A percentile compares a stretch with the other conserved stretches of the same genome.
Conservation (phyloP, 495 filamentous ascomycete species). For the Penicillium parvum region DNA sequence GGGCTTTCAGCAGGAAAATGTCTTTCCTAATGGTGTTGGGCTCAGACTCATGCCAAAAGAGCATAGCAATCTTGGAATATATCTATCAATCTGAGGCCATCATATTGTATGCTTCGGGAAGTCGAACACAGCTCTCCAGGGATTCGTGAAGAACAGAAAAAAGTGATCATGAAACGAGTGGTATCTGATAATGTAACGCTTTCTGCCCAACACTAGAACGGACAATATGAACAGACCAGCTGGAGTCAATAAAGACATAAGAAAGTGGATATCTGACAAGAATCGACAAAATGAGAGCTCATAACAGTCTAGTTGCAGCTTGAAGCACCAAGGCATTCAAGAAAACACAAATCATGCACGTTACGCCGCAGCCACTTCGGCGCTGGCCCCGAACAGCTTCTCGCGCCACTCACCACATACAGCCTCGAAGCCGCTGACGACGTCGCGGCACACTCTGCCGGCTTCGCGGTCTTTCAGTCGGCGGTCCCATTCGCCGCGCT, state of each 20-base stretch:
- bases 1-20: too few species aligned
- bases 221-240: slow-evolving; percentile 13
- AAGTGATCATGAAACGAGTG: not conserved
- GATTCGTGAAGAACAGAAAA: not conserved
- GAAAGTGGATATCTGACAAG: slow-evolving; percentile 26
- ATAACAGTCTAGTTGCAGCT: slow-evolving; percentile 16
- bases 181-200: slow-evolving; percentile 8
- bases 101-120: too few species aligned
- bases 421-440: slow-evolving; percentile 87
- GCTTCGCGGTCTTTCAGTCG: slow-evolving; percentile 71
- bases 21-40: too few species aligned
- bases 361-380: slow-evolving; percentile 37
- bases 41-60: too few species aligned
- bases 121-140: too few species aligned
- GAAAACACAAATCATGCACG: slow-evolving; percentile 3
- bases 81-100: too few species aligned
- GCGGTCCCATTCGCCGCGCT: slow-evolving; percentile 74
- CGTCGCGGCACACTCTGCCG: slow-evolving; percentile 71
- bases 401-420: slow-evolving; percentile 66
- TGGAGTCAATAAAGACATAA: slow-evolving; percentile 5
- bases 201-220: slow-evolving; percentile 4
- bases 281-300: slow-evolving; percentile 9
- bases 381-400: slow-evolving; percentile 45
- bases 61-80: too few species aligned
- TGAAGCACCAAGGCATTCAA: not conserved